Percentiles rank a stretch among this genome's conserved stretches.
These are phyloP conservation scores for Calonectria fujianensis DNA, from an alignment of 2,329 filamentous ascomycete genomes.

Conservation along the genomic window DNA sequence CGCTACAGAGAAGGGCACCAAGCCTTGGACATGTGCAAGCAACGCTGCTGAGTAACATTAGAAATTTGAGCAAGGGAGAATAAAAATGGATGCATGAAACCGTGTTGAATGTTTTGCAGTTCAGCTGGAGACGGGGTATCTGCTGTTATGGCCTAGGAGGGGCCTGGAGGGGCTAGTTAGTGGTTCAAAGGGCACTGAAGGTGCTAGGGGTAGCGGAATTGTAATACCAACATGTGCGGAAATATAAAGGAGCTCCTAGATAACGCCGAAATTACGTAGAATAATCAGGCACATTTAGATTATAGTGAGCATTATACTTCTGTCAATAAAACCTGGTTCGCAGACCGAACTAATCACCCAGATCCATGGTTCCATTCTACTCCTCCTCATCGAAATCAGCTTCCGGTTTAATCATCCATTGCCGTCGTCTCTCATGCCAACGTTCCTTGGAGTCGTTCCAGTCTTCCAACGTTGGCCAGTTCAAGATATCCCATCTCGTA, in stretches of 20 bases:
- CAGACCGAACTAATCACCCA: neutral
- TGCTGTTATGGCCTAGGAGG: too few species aligned
- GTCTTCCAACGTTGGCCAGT: neutral
- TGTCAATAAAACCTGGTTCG: neutral
- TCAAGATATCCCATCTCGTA: neutral
- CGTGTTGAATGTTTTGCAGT: neutral
- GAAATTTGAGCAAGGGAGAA: neutral
- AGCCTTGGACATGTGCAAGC: constrained; percentile 61
- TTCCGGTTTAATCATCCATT: neutral
- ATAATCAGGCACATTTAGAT: neutral
- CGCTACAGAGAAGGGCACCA: constrained; percentile 53
- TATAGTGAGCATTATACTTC: neutral
- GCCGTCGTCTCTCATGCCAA: neutral
- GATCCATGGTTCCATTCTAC: neutral
- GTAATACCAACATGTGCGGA: neutral
- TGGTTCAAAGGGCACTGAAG: neutral
- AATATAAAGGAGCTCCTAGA: neutral
- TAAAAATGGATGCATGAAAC: neutral
- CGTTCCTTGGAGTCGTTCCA: neutral
- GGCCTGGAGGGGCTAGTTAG: neutral
- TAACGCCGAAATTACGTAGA: neutral
- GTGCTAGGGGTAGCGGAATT: neutral
- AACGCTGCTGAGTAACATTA: constrained; percentile 49
- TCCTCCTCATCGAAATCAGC: neutral
- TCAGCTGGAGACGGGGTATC: too few species aligned